Evolutionary conservation across 345 rosid species (phyloP).

Genomic region (Bruguiera parviflora): DNA sequence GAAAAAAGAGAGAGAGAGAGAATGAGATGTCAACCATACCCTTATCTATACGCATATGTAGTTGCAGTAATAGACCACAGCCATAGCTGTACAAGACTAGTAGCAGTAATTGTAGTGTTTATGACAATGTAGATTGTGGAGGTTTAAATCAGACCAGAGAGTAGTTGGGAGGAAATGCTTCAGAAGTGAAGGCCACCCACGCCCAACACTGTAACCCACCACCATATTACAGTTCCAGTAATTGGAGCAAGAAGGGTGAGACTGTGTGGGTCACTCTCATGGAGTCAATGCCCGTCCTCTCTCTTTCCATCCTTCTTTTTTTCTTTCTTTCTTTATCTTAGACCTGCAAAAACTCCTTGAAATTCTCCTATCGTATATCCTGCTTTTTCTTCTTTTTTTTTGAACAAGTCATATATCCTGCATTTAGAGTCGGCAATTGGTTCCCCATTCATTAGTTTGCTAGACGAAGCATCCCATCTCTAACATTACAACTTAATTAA

Average conservation of each 20-base stretch:
- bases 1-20: no score
- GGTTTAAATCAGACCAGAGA: not conserved
- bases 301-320: not conserved
- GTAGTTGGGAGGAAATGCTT: not conserved
- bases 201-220: not conserved
- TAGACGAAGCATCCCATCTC: not conserved
- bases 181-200: not conserved
- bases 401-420: no score
- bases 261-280: slow-evolving; percentile 10
- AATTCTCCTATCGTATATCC: not conserved
- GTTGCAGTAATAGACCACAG: not conserved
- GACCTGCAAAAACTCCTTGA: not conserved
- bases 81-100: not conserved
- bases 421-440: not conserved
- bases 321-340: not conserved
- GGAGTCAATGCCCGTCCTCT: slow-evolving; percentile 3
- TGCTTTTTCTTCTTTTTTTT: no score
- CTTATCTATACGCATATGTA: not conserved
- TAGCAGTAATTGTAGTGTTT: not conserved
- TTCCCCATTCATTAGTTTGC: not conserved
- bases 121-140: slow-evolving; percentile 3
- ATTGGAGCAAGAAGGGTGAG: not conserved
- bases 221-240: not conserved
- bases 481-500: no score
- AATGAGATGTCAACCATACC: no score